phyloP scores from a whole-genome alignment of 1,284 basidiomycete species.

The Tilletia horrida region DNA sequence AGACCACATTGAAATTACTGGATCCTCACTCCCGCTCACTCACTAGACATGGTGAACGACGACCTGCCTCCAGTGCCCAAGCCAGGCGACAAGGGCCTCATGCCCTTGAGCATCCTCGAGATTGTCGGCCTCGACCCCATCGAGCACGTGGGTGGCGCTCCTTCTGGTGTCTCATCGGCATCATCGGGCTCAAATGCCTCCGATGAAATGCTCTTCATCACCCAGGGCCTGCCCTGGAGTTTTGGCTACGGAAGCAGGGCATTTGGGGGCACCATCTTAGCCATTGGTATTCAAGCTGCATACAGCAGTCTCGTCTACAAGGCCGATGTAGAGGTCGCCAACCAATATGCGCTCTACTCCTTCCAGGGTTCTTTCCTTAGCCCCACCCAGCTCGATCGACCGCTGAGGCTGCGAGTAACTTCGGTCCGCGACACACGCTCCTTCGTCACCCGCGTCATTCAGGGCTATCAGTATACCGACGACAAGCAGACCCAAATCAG shows the following conservation, averaged over 20 bases:
- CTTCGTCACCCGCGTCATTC: constrained; percentile 14
- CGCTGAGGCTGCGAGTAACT: not conserved
- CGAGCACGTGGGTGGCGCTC: no score
- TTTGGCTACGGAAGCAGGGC: not conserved
- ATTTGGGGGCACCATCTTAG: not conserved
- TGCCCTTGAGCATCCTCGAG: no score
- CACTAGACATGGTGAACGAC: no score
- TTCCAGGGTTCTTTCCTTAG: constrained; percentile 12
- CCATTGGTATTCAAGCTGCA: not conserved
- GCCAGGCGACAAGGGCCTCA: no score
- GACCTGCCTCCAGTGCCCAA: no score
- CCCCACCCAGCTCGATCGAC: not conserved
- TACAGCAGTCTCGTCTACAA: constrained; percentile 7
- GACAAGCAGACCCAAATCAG: not conserved
- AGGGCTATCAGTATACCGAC: not conserved
- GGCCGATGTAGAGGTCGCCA: not conserved
- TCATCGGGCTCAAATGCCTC: no score
- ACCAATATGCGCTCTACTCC: constrained; percentile 17
- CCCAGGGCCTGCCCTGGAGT: not conserved
- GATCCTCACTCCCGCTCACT: no score
- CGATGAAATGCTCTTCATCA: not conserved
- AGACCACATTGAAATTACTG: no score
- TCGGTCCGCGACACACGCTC: constrained; percentile 8
- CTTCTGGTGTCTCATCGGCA: no score
- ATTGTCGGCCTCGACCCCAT: no score